phyloP scores from a whole-genome alignment of 2,329 filamentous ascomycete genomes.

The Neofusicoccum sp. region DNA sequence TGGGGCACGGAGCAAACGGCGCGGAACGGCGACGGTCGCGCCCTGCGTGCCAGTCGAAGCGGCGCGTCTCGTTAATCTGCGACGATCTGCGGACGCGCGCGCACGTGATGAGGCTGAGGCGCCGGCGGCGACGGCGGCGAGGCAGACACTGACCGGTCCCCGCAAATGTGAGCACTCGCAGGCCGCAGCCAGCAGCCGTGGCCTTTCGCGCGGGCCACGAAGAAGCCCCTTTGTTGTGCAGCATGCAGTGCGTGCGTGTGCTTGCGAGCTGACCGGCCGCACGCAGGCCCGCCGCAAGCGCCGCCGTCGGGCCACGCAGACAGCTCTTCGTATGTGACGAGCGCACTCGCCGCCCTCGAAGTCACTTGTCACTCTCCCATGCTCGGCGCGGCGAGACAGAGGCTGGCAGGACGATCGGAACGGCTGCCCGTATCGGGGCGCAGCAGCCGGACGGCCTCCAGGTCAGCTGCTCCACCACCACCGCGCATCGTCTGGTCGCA shows the following conservation, averaged over 20 bases:
- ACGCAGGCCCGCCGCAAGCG: not conserved
- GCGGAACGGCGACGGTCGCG: not conserved
- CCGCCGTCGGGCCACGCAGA: not conserved
- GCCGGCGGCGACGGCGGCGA: not conserved
- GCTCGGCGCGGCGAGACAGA: slow-evolving; percentile 2
- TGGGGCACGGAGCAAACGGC: not conserved
- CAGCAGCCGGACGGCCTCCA: not conserved
- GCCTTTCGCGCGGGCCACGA: not conserved
- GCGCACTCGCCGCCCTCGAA: not conserved
- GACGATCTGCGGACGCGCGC: not conserved
- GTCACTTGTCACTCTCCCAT: slow-evolving; percentile 13
- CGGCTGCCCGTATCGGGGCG: slow-evolving; percentile 4
- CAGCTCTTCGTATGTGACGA: not conserved
- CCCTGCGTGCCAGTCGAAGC: not conserved
- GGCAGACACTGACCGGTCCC: slow-evolving; percentile 11
- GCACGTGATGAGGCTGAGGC: slow-evolving; percentile 15
- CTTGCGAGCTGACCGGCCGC: not conserved
- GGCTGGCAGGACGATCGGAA: not conserved
- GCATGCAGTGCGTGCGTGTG: slow-evolving; percentile 5
- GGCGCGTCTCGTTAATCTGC: slow-evolving; percentile 3
- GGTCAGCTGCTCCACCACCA: slow-evolving; percentile 1
- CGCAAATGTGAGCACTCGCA: slow-evolving; percentile 5
- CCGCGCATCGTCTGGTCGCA: not conserved
- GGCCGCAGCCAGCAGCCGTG: not conserved
- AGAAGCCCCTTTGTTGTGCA: slow-evolving; percentile 7